Base-by-base conservation (phyloP, 345 rosid species). In the Euphorbia peplus region DNA sequence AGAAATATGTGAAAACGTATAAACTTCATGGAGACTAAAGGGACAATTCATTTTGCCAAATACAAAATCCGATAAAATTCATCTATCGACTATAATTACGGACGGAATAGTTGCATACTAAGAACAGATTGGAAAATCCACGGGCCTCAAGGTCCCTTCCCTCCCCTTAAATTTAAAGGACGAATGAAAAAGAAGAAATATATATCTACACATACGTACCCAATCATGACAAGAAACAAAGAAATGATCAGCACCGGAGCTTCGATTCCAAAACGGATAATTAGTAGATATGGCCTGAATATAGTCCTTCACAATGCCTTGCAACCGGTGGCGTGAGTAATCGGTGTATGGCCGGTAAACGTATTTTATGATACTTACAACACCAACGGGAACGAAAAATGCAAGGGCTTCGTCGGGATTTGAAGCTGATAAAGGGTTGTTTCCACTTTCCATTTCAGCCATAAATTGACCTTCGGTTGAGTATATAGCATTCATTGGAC, bases 141-240 rank as follows among this genome's bases (percentile, higher is more conserved):
- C 37, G 37, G 6, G 4, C 37, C 37, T 32, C n/a, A n/a, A n/a
- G n/a, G 37, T 32, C 16, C 48, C 48, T 44, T n/a, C n/a, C 16
- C 4, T 13, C 1, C 1, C 48, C 12, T 1, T 44, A 4, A 44
- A 44, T 44, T 44, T 44, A 44, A 44, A 14, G 3, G 41, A 14
- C 13, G 29, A 16, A 39, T 25, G 15, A 15, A 51, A 60, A 8
- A 18, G 32, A 15, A 3, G 10, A 66, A 12, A 39, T 16, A 21
- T 4, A 13, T 3, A 58, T n/a, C n/a, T n/a, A n/a, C n/a, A n/a
- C n/a, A n/a, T n/a, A 3, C 32, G 13, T 79, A 83, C 88, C 93
- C 90, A 84, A 30, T 88, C 89, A n/a, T 86, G 93, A 59, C 90
- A 88, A 4, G 90, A 84, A 60, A 81, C 81, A 68, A 85, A 68